These are phyloP conservation scores for Globisporangium viniferum DNA, from an alignment of 352 stramenopile species.

Conservation along the genomic window DNA sequence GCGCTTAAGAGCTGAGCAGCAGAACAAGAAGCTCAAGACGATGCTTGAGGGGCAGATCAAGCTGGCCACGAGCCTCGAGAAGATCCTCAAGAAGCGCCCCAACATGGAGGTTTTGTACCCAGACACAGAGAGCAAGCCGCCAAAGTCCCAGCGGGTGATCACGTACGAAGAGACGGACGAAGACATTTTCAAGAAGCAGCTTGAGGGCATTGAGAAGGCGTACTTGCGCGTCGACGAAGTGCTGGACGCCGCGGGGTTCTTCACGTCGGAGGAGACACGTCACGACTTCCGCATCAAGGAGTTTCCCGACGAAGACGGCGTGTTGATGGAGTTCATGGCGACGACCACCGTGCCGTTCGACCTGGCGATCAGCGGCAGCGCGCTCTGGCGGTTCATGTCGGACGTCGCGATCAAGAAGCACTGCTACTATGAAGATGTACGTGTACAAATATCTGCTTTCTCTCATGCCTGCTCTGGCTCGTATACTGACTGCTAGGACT, in stretches of 20 bases:
- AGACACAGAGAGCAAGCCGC: constrained; percentile 7
- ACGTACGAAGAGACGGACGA: constrained; percentile 9
- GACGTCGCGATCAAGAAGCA: constrained; percentile 17
- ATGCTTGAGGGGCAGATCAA: constrained; percentile 30
- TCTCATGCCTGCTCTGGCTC: neutral
- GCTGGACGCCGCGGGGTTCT: neutral
- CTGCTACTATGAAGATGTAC: constrained; percentile 20
- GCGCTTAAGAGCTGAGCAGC: constrained; percentile 22
- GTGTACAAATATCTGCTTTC: neutral
- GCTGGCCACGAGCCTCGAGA: constrained; percentile 22
- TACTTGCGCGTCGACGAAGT: constrained; percentile 9
- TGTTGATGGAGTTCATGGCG: constrained; percentile 22
- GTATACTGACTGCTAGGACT: neutral
- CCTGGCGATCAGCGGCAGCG: constrained; percentile 7
- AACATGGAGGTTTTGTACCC: constrained; percentile 16
- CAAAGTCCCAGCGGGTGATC: constrained; percentile 6
- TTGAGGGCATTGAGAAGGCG: neutral
- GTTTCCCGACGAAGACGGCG: constrained; percentile 10
- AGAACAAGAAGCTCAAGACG: constrained; percentile 29
- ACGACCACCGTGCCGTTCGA: constrained; percentile 14
- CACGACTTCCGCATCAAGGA: constrained; percentile 17
- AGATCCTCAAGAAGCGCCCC: constrained; percentile 19
- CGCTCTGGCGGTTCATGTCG: constrained; percentile 22
- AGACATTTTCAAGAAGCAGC: constrained; percentile 13
- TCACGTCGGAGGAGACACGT: neutral